Percentiles rank a stretch among this genome's conserved stretches.
phyloP scores from a whole-genome alignment of 2,329 filamentous ascomycete genomes.

The Xylaria multiplex region DNA sequence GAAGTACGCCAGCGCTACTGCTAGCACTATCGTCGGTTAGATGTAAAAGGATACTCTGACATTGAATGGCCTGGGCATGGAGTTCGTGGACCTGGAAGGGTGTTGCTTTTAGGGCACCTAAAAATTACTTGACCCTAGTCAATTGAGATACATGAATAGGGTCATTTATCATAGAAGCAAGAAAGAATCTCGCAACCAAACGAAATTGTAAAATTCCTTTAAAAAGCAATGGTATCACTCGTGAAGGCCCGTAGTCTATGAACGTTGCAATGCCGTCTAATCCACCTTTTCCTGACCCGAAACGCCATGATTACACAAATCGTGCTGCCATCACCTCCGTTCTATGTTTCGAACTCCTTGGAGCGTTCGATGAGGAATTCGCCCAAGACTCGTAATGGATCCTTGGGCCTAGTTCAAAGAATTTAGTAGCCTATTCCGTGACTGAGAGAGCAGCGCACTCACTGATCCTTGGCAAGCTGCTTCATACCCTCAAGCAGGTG shows the following conservation, averaged over 20 bases:
- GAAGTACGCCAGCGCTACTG: slow-evolving; percentile 98
- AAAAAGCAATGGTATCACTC: slow-evolving; percentile 43
- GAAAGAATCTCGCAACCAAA: slow-evolving; percentile 38
- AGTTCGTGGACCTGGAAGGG: slow-evolving; percentile 48
- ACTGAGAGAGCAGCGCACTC: slow-evolving; percentile 49
- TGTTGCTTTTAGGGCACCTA: slow-evolving; percentile 46
- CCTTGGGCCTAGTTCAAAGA: slow-evolving; percentile 63
- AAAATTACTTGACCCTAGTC: slow-evolving; percentile 41
- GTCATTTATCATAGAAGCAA: slow-evolving; percentile 29
- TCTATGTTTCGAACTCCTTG: slow-evolving; percentile 65
- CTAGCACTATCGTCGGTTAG: slow-evolving; percentile 93
- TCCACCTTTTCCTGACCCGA: slow-evolving; percentile 33
- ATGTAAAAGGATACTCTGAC: slow-evolving; percentile 47
- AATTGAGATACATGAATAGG: slow-evolving; percentile 41
- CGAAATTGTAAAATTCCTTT: slow-evolving; percentile 22
- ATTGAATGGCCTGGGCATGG: slow-evolving; percentile 47
- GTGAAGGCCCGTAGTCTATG: slow-evolving; percentile 38
- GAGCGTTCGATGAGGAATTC: slow-evolving; percentile 77
- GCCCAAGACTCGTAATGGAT: slow-evolving; percentile 74
- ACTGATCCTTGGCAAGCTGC: slow-evolving; percentile 75
- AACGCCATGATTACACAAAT: slow-evolving; percentile 42
- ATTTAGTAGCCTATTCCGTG: slow-evolving; percentile 15
- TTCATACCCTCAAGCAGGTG: slow-evolving; percentile 80
- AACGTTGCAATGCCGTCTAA: slow-evolving; percentile 28
- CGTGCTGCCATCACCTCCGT: not conserved